Conservation (phyloP, 768 basidiomycete species). For the Baorangia bicolor region DNA sequence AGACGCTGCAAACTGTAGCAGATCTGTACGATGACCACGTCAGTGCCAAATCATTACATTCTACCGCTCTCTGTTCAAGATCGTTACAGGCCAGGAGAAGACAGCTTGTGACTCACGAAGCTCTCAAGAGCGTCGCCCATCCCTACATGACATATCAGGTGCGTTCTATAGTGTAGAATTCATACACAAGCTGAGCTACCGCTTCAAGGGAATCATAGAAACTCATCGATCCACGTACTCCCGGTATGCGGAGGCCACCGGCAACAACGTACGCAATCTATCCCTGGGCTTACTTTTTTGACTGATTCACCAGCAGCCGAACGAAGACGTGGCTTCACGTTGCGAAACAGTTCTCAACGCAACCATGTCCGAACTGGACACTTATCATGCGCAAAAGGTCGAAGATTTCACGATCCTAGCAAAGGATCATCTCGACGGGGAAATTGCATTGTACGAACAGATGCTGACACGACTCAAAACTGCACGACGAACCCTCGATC, state of each 20-base stretch:
- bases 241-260: constrained; percentile 57
- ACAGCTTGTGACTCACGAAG: constrained; percentile 73
- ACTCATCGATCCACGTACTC: constrained; percentile 70
- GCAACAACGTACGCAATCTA: constrained; percentile 25
- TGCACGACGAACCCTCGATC: constrained; percentile 56
- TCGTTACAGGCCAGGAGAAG: constrained; percentile 62
- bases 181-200: not conserved
- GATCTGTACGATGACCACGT: constrained; percentile 81
- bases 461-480: constrained; percentile 56
- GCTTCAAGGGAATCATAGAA: constrained; percentile 60
- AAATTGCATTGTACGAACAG: constrained; percentile 76
- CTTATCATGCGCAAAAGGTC: constrained; percentile 68
- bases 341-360: constrained; percentile 88
- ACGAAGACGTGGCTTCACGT: constrained; percentile 66
- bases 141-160: constrained; percentile 73
- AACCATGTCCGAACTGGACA: constrained; percentile 87
- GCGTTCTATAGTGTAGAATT: not conserved
- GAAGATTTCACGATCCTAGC: constrained; percentile 64
- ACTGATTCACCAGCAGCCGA: constrained; percentile 38
- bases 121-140: constrained; percentile 73
- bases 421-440: constrained; percentile 72
- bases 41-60: constrained; percentile 24
- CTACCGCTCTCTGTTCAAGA: constrained; percentile 6
- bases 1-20: constrained; percentile 70
- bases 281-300: not conserved